Evolutionary conservation across 129 eudicot genomes (phyloP).

Genomic region (Ambrosia artemisiifolia): DNA sequence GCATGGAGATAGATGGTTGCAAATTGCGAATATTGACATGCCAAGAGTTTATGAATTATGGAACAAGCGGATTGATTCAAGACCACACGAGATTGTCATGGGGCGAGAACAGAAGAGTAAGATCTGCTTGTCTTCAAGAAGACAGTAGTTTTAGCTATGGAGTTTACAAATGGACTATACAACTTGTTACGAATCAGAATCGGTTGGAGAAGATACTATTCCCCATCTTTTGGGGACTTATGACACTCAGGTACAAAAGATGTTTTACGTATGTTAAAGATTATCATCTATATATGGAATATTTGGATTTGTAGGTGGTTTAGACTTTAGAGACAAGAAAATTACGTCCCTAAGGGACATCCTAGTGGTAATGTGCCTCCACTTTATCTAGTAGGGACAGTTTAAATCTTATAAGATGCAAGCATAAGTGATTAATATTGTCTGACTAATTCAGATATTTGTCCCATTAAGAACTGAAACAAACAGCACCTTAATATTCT

Average conservation of each 20-base stretch:
- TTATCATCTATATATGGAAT: not conserved
- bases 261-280: no score
- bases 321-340: no score
- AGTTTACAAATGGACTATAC: constrained; percentile 74
- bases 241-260: constrained; percentile 66
- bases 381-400: no score
- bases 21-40: constrained; percentile 41
- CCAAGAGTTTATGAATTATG: constrained; percentile 58
- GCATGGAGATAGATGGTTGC: constrained; percentile 39
- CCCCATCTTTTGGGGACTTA: constrained; percentile 92
- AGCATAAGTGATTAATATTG: no score
- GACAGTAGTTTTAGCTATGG: constrained; percentile 53
- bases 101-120: constrained; percentile 56
- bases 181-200: constrained; percentile 65
- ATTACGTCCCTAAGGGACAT: no score
- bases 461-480: no score
- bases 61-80: constrained; percentile 33
- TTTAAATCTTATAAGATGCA: no score
- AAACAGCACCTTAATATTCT: no score
- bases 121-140: constrained; percentile 51
- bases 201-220: constrained; percentile 80
- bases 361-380: no score
- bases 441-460: no score
- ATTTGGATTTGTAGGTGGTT: no score
- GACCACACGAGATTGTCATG: constrained; percentile 43